Conservation (phyloP, 495 filamentous ascomycete genomes). For the Lindgomyces ingoldianus region DNA sequence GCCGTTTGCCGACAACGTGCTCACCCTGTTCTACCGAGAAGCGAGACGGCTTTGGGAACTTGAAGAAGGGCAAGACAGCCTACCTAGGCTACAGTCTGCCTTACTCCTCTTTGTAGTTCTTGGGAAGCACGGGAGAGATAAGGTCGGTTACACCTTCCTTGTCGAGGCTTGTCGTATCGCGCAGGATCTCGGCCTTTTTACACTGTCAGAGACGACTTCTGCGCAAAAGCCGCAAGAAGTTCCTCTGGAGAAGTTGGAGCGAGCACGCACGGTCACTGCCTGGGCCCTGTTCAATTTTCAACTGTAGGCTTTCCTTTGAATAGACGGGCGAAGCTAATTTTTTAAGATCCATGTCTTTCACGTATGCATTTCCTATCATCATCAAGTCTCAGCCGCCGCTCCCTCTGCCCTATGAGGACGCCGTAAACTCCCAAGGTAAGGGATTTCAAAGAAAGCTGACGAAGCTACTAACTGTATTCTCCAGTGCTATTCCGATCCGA, state of each 20-base stretch:
- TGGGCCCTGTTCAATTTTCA: slow-evolving; percentile 33
- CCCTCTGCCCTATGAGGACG: slow-evolving; percentile 23
- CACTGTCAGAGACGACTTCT: neutral
- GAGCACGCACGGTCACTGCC: slow-evolving; percentile 12
- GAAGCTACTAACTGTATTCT: neutral
- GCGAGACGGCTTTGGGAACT: slow-evolving; percentile 23
- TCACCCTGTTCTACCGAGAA: slow-evolving; percentile 24
- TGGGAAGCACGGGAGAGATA: slow-evolving; percentile 29
- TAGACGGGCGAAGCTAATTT: neutral
- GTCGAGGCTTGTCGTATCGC: slow-evolving; percentile 29
- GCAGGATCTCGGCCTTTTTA: slow-evolving; percentile 17
- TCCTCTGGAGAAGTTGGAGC: slow-evolving; percentile 10
- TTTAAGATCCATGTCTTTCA: slow-evolving; percentile 24
- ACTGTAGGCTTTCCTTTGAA: slow-evolving; percentile 6
- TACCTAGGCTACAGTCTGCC: slow-evolving; percentile 23
- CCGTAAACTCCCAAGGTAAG: slow-evolving; percentile 15
- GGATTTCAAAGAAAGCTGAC: neutral
- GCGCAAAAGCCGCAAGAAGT: neutral
- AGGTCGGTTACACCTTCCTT: slow-evolving; percentile 20
- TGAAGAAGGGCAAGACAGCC: slow-evolving; percentile 15
- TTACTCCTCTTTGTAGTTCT: slow-evolving; percentile 24
- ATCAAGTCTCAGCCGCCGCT: slow-evolving; percentile 20
- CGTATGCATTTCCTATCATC: slow-evolving; percentile 22
- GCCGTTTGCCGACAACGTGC: slow-evolving; percentile 19
- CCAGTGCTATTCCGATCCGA: slow-evolving; percentile 27